These are phyloP conservation scores for Phialocephala subalpina DNA, from an alignment of 2,329 filamentous ascomycete species.

Conservation along the genomic window DNA sequence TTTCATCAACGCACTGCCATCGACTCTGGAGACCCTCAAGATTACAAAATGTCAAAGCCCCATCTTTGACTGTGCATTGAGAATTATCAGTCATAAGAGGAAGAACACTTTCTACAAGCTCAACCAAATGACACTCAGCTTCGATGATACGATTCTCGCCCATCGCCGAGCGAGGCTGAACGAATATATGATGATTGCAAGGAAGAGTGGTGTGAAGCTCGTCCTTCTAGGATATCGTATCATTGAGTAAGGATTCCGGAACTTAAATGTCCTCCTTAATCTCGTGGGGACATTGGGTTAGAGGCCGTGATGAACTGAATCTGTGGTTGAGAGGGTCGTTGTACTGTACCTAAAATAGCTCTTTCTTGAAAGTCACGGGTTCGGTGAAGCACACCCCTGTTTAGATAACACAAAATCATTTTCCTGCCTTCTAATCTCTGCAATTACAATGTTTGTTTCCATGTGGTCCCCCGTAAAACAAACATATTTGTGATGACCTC, in stretches of 20 bases:
- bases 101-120: background rate
- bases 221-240: background rate
- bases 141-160: too few relatives aligned
- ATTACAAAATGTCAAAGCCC: background rate
- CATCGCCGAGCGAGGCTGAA: background rate
- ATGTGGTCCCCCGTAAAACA: too few relatives aligned
- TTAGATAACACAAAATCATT: too few relatives aligned
- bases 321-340: too few relatives aligned
- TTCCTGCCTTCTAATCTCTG: too few relatives aligned
- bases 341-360: too few relatives aligned
- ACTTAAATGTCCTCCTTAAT: background rate
- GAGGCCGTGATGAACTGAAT: too few relatives aligned
- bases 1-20: background rate
- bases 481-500: too few relatives aligned
- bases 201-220: background rate
- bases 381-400: too few relatives aligned
- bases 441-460: too few relatives aligned
- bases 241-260: background rate
- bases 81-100: background rate
- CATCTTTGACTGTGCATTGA: background rate
- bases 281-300: background rate
- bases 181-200: background rate
- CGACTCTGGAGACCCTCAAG: background rate
- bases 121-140: too few relatives aligned
- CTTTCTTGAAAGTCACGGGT: too few relatives aligned